These are phyloP conservation scores for Trichothecium sympodiale DNA, from an alignment of 2,329 filamentous ascomycete genomes.

Conservation along the genomic window DNA sequence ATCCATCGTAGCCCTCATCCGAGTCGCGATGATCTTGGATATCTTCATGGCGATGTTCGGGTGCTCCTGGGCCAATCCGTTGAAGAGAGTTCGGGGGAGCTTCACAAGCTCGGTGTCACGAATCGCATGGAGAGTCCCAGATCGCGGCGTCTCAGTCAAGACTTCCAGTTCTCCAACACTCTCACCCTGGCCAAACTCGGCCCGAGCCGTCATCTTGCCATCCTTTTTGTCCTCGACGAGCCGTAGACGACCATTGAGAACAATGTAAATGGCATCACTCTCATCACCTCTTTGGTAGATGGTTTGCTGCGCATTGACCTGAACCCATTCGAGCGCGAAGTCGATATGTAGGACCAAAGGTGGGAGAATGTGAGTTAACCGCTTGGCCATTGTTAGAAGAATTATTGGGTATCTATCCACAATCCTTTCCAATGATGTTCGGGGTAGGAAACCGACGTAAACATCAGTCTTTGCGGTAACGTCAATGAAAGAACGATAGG, in stretches of 20 bases:
- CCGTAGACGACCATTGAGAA: slow-evolving; percentile 83
- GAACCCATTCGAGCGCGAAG: slow-evolving; percentile 96
- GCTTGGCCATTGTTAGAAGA: slow-evolving; percentile 89
- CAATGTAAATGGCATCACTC: slow-evolving; percentile 96
- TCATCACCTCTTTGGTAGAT: slow-evolving; percentile 91
- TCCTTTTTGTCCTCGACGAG: slow-evolving; percentile 73
- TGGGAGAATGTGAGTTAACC: slow-evolving; percentile 79
- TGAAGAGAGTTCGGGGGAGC: slow-evolving; percentile 91
- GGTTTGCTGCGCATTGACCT: slow-evolving; percentile 89
- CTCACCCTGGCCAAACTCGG: slow-evolving; percentile 93
- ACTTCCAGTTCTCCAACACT: slow-evolving; percentile 96
- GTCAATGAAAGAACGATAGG: slow-evolving; percentile 91
- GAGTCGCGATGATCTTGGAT: slow-evolving; percentile 92
- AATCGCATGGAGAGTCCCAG: slow-evolving; percentile 88
- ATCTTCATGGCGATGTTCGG: slow-evolving; percentile 98
- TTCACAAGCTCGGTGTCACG: slow-evolving; percentile 94
- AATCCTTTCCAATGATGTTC: slow-evolving; percentile 76
- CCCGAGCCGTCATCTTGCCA: slow-evolving; percentile 73
- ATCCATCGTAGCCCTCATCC: slow-evolving; percentile 84
- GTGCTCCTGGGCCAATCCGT: slow-evolving; percentile 93
- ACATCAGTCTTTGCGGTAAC: slow-evolving; percentile 97
- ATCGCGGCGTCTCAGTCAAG: slow-evolving; percentile 83
- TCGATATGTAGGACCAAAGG: slow-evolving; percentile 91
- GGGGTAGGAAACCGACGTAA: slow-evolving; percentile 88
- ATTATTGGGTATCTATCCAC: slow-evolving; percentile 89